Conservation (phyloP, 139 green algal genomes). For the Nannochloris sp. region DNA sequence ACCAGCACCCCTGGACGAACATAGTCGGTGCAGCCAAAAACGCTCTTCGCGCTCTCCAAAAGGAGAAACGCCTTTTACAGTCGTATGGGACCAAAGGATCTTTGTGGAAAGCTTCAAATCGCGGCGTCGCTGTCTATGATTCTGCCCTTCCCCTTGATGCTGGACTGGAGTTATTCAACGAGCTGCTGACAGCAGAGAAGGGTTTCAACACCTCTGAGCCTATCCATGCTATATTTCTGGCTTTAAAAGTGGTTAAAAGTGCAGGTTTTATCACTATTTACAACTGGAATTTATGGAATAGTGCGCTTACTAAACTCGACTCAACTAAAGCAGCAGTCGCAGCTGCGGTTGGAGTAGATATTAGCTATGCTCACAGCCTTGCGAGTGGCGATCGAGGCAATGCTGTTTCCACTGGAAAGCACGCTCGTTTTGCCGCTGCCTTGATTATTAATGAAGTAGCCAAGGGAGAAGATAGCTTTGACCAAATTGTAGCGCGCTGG, state of each 20-base stretch:
- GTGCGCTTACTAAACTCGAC: not conserved
- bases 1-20: conserved; percentile 14
- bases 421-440: conserved; percentile 42
- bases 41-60: conserved; percentile 27
- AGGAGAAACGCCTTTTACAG: conserved; percentile 6
- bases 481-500: conserved; percentile 30
- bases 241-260: not conserved
- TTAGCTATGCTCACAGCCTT: no score
- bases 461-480: conserved; percentile 21
- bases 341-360: no score
- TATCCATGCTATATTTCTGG: not conserved
- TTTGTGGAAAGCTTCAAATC: conserved; percentile 25
- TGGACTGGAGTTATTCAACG: conserved; percentile 37
- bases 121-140: conserved; percentile 47
- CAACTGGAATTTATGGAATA: not conserved
- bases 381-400: not conserved
- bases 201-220: not conserved
- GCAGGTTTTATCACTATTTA: not conserved
- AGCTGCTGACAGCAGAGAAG: not conserved
- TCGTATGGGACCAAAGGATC: not conserved
- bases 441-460: conserved; percentile 30
- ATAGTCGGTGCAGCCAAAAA: conserved; percentile 14
- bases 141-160: conserved; percentile 28
- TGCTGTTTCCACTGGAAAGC: conserved; percentile 2
- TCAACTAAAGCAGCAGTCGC: no score